Percentiles rank a stretch among this genome's conserved stretches.
phyloP scores from a whole-genome alignment of 2,329 filamentous ascomycete genomes.

The Celoporthe dispersa region DNA sequence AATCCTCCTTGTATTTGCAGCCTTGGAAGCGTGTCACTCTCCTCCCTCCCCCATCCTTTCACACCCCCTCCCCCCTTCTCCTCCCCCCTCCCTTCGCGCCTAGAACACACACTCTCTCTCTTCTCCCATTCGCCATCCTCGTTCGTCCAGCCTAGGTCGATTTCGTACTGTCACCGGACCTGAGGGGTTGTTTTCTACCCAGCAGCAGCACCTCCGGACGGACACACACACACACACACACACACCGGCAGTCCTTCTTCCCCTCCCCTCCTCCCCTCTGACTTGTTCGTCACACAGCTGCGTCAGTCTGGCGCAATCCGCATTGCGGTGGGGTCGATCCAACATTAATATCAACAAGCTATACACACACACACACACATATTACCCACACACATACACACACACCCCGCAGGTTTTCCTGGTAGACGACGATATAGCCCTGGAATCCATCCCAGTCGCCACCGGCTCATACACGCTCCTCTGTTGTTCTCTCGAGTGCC shows the following conservation, averaged over 20 bases:
- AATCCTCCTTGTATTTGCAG: neutral
- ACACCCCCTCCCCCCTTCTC: neutral
- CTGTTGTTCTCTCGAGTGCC: constrained; percentile 14
- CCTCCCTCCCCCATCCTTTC: too few species aligned
- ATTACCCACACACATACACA: neutral
- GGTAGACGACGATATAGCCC: constrained; percentile 15
- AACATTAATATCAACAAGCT: constrained; percentile 16
- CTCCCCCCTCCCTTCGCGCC: neutral
- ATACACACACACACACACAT: neutral
- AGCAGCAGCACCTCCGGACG: neutral
- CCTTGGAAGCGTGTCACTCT: neutral
- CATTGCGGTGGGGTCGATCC: neutral
- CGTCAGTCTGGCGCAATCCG: constrained; percentile 5
- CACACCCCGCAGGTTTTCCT: constrained; percentile 8
- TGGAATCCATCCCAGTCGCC: constrained; percentile 24
- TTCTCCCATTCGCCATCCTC: neutral
- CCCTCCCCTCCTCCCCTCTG: neutral
- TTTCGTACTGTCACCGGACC: neutral
- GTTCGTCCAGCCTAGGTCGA: neutral
- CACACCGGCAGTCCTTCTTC: neutral
- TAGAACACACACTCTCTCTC: neutral
- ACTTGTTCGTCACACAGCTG: neutral
- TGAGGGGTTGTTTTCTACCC: neutral
- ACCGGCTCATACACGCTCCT: constrained; percentile 8
- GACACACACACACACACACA: neutral